Evolutionary conservation across 108 stramenopile species (phyloP).

Genomic region (Cyclotella choctawhatcheeana): DNA sequence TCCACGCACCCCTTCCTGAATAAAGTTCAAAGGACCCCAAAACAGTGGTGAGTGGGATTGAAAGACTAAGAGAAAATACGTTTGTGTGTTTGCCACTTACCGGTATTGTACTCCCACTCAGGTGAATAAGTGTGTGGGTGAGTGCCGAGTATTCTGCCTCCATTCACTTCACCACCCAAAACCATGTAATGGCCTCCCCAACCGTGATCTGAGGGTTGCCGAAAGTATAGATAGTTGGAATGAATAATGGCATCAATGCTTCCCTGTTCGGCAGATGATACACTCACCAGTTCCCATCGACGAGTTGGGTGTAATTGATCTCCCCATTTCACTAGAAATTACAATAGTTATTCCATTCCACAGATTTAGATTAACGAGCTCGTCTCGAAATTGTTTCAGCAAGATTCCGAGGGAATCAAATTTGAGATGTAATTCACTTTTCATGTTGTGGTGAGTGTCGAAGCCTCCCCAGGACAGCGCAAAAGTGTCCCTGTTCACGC

Average conservation of each 20-base stretch:
- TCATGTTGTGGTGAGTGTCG: conserved; percentile 55
- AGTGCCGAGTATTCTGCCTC: conserved; percentile 29
- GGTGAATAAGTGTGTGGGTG: conserved; percentile 29
- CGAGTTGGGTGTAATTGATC: conserved; percentile 54
- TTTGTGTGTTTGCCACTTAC: background rate
- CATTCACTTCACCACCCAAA: conserved; percentile 39
- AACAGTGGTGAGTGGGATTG: background rate
- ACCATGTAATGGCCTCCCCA: conserved; percentile 45
- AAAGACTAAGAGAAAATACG: background rate
- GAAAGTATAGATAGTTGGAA: too few species aligned
- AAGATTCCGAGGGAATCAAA: conserved; percentile 43
- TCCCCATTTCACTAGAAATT: conserved; percentile 62
- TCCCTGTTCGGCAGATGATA: conserved; percentile 16
- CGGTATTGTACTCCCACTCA: conserved; percentile 15
- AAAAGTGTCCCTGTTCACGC: conserved; percentile 62
- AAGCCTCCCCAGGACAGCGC: conserved; percentile 55
- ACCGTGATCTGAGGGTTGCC: too few species aligned
- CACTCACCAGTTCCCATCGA: conserved; percentile 30
- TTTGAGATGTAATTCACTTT: background rate
- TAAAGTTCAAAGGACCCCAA: too few species aligned
- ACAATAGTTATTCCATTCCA: conserved; percentile 67
- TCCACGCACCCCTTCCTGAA: conserved; percentile 31
- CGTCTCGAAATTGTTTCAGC: conserved; percentile 45
- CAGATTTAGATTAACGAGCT: conserved; percentile 40
- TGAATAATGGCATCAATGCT: background rate